phyloP scores from a whole-genome alignment of 169 alveolate genomes.

The Cryptosporidium tyzzeri region DNA sequence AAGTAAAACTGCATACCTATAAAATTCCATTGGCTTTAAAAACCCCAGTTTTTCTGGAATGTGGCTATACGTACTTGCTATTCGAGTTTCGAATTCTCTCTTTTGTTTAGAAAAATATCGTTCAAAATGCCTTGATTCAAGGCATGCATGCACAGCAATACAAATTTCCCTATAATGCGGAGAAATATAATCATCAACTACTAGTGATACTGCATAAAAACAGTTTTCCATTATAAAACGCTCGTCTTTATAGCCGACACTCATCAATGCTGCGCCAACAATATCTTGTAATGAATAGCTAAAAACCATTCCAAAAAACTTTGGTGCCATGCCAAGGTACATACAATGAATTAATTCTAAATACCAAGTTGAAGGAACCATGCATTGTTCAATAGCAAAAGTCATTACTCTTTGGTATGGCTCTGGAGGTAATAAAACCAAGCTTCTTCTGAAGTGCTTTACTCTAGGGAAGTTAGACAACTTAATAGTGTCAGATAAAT shows the following conservation, averaged over 20 bases:
- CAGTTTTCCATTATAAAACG: constrained; percentile 42
- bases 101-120: background rate
- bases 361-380: constrained; percentile 72
- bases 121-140: constrained; percentile 24
- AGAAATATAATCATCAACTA: constrained; percentile 41
- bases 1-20: constrained; percentile 15
- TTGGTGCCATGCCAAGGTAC: constrained; percentile 39
- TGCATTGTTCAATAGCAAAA: constrained; percentile 58
- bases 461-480: constrained; percentile 16
- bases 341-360: constrained; percentile 67
- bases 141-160: background rate
- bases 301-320: constrained; percentile 7
- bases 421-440: constrained; percentile 19
- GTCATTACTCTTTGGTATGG: constrained; percentile 69
- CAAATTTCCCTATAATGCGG: constrained; percentile 50
- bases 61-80: background rate
- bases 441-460: constrained; percentile 5
- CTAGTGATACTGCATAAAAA: constrained; percentile 32
- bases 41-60: background rate
- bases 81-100: constrained; percentile 4
- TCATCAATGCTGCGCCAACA: constrained; percentile 56
- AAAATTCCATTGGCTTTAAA: constrained; percentile 21
- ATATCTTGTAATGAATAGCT: constrained; percentile 64
- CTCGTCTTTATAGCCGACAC: constrained; percentile 50
- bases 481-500: background rate